phyloP scores from a whole-genome alignment of 257 asterid genomes.

The Haberlea rhodopensis region DNA sequence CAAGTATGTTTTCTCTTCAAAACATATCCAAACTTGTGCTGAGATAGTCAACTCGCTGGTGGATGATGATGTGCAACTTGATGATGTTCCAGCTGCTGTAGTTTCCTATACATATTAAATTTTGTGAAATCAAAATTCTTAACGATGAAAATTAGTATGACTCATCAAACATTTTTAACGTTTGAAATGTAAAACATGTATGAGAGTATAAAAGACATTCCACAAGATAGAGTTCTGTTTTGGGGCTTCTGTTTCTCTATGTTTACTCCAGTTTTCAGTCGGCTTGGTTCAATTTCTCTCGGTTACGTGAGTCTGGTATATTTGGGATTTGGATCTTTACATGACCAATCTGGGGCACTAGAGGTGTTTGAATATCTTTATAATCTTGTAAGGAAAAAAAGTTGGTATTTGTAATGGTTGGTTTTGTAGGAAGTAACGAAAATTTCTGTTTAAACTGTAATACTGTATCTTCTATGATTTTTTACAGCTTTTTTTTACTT shows the following conservation, averaged over 20 bases:
- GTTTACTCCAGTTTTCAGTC: slow-evolving; percentile 7
- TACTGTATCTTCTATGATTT: not conserved
- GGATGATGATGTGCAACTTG: not conserved
- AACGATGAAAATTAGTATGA: not conserved
- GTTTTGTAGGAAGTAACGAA: not conserved
- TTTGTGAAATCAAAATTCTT: too few species aligned
- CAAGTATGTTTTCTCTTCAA: not conserved
- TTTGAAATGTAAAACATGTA: not conserved
- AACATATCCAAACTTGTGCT: not conserved
- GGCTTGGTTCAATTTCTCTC: not conserved
- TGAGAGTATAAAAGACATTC: not conserved
- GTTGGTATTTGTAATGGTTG: not conserved
- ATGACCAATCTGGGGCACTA: not conserved
- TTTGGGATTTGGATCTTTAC: slow-evolving; percentile 14
- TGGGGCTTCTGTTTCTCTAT: not conserved
- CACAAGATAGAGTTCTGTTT: not conserved
- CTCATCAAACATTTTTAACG: too few species aligned
- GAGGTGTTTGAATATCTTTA: not conserved
- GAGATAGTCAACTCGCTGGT: not conserved
- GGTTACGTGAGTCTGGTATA: not conserved
- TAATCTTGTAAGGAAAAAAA: not conserved
- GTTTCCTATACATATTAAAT: not conserved
- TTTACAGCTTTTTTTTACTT: too few species aligned
- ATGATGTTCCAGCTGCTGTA: not conserved
- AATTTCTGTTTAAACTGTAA: not conserved